Base-by-base conservation (phyloP, 2,329 filamentous ascomycete genomes). In the Aspergillus texensis region DNA sequence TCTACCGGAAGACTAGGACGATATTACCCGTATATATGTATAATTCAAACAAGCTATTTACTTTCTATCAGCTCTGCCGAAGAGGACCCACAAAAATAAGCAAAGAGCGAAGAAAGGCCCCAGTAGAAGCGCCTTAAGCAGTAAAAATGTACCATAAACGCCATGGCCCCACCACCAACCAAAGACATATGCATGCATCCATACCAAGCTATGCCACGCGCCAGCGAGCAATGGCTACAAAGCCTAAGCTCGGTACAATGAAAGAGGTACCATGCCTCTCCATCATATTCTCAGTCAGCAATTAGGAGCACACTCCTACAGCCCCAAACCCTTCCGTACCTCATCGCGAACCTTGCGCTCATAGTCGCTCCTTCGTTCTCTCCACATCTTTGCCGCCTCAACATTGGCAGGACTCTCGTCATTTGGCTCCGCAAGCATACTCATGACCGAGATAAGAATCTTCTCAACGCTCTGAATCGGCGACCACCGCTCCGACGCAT, bases 401-500 rank as follows among this genome's bases (percentile, higher is more conserved):
- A 98, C 91, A 75, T 98, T 98, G 62, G 94, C 94, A 0, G 94
- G 94, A 68, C 91, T 95, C 85, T 98, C 94, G 75, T 98, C 94
- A 79, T 98, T 98, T 64, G 94, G 94, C 81, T 97, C 94, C 1
- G 94, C 94, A 53, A 98, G 87, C 94, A 98, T 98, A 80, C 93
- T 97, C 91, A 98, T 98, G 65, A 98, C 94, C 55, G 89, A 93
- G 62, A 98, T 93, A 70, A 98, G 84, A 70, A 98, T 98, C 84
- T 97, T 98, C 82, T 98, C 95, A 70, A 97, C 94, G 64, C 91
- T 95, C 82, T 98, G 95, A 67, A 98, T 97, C 14, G 94, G 94
- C 32, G 91, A 94, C 94, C 94, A 98, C 67, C 94, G 89, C 83
- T 98, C 95, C 1, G 91, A 93, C 9, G 95, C 94, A 72, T 94